These are phyloP conservation scores for Actinomortierella ambigua DNA, from an alignment of 371 early-diverging fungal genomes.

Conservation along the genomic window DNA sequence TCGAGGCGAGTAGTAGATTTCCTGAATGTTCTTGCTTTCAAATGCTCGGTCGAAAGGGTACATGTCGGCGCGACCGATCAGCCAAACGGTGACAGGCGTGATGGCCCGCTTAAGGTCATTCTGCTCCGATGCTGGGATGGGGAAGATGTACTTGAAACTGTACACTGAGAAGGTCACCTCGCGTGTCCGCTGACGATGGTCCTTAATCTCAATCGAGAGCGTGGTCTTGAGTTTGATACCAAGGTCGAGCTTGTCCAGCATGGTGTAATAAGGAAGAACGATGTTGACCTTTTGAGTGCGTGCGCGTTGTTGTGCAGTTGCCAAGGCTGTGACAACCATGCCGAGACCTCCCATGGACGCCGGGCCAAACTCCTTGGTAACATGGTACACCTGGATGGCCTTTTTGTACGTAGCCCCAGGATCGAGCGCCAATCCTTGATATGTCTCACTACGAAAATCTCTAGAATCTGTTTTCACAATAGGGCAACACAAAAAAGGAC, in stretches of 20 bases:
- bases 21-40: conserved; percentile 43
- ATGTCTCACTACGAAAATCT: conserved; percentile 55
- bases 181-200: conserved; percentile 42
- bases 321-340: conserved; percentile 60
- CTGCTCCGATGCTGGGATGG: conserved; percentile 17
- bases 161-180: conserved; percentile 54
- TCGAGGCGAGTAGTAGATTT: conserved; percentile 57
- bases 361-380: conserved; percentile 69
- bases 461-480: conserved; percentile 11
- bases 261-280: conserved; percentile 65
- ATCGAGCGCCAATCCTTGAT: conserved; percentile 51
- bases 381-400: conserved; percentile 57
- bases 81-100: conserved; percentile 51
- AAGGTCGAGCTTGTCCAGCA: conserved; percentile 46
- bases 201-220: conserved; percentile 51
- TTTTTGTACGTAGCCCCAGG: conserved; percentile 26
- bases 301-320: conserved; percentile 58
- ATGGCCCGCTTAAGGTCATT: conserved; percentile 23
- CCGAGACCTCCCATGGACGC: conserved; percentile 68
- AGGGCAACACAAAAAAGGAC: conserved; percentile 18
- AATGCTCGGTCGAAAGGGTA: conserved; percentile 60
- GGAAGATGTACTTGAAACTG: conserved; percentile 46
- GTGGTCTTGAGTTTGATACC: conserved; percentile 46
- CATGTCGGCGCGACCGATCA: conserved; percentile 57
- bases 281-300: conserved; percentile 54